These are phyloP conservation scores for Glycine latifolia DNA, from an alignment of 306 rosid species.

Conservation along the genomic window DNA sequence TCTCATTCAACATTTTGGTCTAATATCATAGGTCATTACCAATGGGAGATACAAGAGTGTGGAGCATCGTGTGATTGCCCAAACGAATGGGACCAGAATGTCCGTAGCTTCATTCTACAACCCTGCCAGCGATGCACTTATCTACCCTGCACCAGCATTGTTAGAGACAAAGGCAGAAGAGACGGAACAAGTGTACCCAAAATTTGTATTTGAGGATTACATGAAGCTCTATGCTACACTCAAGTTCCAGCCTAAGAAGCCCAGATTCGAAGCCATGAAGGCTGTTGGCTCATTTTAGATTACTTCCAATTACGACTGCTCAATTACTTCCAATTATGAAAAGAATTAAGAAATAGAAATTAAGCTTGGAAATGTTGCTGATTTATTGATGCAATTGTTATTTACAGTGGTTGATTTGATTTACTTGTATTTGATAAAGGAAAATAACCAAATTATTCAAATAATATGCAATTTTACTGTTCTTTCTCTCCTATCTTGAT, in stretches of 20 bases:
- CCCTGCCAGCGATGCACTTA: slow-evolving; percentile 74
- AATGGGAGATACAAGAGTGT: slow-evolving; percentile 88
- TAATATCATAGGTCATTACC: slow-evolving; percentile 57
- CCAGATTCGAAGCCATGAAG: background rate
- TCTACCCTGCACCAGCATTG: slow-evolving; percentile 71
- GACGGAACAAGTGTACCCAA: background rate
- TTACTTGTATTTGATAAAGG: too few species aligned
- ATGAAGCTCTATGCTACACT: background rate
- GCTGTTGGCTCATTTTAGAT: background rate
- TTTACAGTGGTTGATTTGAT: too few species aligned
- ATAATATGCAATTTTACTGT: too few species aligned
- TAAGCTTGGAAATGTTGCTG: background rate
- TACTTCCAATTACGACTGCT: background rate
- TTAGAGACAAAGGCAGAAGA: slow-evolving; percentile 53
- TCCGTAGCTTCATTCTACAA: slow-evolving; percentile 83
- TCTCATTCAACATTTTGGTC: too few species aligned
- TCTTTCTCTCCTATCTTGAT: too few species aligned
- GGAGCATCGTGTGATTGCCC: slow-evolving; percentile 75
- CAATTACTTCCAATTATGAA: background rate
- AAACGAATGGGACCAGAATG: slow-evolving; percentile 66
- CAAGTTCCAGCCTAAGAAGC: background rate
- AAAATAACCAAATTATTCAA: too few species aligned
- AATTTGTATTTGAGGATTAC: slow-evolving; percentile 1
- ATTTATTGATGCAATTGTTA: too few species aligned
- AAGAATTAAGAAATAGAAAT: too few species aligned